Conservation (phyloP, 2,329 filamentous ascomycete genomes). For the Neofusicoccum kwambonambiense region DNA sequence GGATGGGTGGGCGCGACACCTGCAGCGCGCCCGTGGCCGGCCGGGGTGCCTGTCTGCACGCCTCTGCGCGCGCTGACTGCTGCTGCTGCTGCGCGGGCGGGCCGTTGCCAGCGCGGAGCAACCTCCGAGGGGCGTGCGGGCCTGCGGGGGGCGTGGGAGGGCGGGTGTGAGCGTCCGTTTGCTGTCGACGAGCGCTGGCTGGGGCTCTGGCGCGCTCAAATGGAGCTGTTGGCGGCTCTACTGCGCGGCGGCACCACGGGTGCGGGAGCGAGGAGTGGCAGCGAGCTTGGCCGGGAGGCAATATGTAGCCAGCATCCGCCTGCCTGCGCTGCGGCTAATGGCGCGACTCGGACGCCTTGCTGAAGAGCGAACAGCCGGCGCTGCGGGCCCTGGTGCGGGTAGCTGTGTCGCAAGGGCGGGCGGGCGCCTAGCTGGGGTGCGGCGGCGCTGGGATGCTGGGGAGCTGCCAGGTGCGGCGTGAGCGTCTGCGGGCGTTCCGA, state of each 20-base stretch:
- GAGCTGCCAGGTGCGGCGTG: conserved; percentile 1
- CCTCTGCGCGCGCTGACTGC: background rate
- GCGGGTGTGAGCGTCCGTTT: background rate
- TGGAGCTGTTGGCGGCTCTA: conserved; percentile 12
- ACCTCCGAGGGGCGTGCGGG: conserved; percentile 7
- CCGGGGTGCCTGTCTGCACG: conserved; percentile 11
- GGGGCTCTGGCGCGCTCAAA: conserved; percentile 9
- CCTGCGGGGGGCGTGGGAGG: background rate
- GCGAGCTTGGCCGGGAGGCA: conserved; percentile 13
- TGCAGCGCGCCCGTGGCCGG: conserved; percentile 14
- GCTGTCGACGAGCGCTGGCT: background rate
- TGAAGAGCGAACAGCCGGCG: conserved; percentile 11
- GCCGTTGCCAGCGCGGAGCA: background rate
- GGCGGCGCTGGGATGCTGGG: background rate
- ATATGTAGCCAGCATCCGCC: conserved; percentile 16
- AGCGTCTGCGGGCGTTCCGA: conserved; percentile 15
- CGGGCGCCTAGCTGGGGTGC: conserved; percentile 4
- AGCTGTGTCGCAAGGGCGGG: conserved; percentile 11
- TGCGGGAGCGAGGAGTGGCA: background rate
- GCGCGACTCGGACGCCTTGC: background rate
- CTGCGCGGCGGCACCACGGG: conserved; percentile 9
- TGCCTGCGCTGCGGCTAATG: conserved; percentile 16
- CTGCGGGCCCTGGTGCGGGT: conserved; percentile 10
- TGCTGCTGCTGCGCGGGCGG: background rate
- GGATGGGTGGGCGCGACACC: conserved; percentile 2